Evolutionary conservation across 192 early-diverging fungal genomes (phyloP), one percentile per base, ranked within the genome.

Genomic region (Coemansia sp.): DNA sequence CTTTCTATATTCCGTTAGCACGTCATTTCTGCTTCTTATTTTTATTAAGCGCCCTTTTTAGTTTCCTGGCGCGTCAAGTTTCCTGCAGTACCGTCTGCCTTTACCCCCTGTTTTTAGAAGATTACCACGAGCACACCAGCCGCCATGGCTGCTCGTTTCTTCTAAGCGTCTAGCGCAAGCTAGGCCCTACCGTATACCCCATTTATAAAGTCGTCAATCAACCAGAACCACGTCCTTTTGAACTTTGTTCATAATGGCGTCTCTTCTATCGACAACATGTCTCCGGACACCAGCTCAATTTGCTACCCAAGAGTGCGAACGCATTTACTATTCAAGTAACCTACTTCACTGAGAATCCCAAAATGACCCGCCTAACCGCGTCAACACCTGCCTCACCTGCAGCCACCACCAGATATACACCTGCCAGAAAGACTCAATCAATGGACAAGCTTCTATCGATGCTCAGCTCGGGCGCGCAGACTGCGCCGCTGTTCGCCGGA

Each of bases 221-320:
- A 49, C 58, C 61, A 73, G 50, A 31, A 55, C 37, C 11, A 36
- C 66, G 64, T 64, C 64, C 42, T 70, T 57, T 37, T 66, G 64
- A 73, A 66, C 66, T 63, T 67, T 73, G 76, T 73, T 79, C 76
- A 79, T 61, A 53, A 81, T 81, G 78, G 69, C 78, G 73, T 81
- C 66, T 52, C 61, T 44, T 21, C 59, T 66, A 54, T 65, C 25
- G 38, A 36, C 53, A 62, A 48, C 59, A 80, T 81, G 78, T 81
- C 73, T 64, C 58, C 71, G 76, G 76, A 79, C 76, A 73, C 52
- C 18, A 28, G 48, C 55, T 50, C 58, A 79, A 38, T 72, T 64
- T 14, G 17, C 63, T 40, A 70, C 76, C 47, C 42, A 51, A 36
- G 76, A 79, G 71, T 74, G 71, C 61, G 50, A 73, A 64, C 71